Base-by-base conservation (phyloP, 441 rosid species). In the Breynia disticha region DNA sequence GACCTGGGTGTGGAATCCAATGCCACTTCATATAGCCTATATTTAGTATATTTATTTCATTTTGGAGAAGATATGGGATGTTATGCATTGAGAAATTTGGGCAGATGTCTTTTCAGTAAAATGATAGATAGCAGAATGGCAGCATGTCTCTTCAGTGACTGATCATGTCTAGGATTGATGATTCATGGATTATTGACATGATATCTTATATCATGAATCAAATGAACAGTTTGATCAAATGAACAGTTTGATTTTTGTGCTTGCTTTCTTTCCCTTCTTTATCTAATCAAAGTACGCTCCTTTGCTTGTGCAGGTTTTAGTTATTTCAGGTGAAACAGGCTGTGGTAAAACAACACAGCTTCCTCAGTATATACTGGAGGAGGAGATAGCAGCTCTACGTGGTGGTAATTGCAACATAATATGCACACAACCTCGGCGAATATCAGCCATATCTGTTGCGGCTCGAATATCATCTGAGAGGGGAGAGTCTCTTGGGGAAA, bases 271-370 rank as follows among this genome's bases (percentile, higher is more conserved):
- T 28, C 35, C 35, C 50, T 41, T 14, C 18, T 16, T 39, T 20
- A 17, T 24, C 17, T 54, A 48, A 59, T 63, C 43, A 48, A 37
- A n/a, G 45, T 52, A 48, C 43, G 56, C 9, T 60, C 15, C 56
- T 55, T 55, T 45, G 52, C 35, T 16, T 62, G 49, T 61, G n/a
- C 67, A 90, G 98, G 93, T 87, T 48, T 54, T 87, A 62, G 96
- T 90, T 28, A 82, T 85, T 63, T 90, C 96, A 50, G 97, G 97
- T 59, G 96, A 85, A 77, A 90, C 98, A 1, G 98, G 98, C 24
- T 90, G 98, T 82, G 96, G 98, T 66, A 90, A 90, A 75, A 87
- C 98, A 52, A 87, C 96, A 52, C 98, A 90, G 65, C 93, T 90
- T 61, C 95, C 98, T 67, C 95, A 87, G 20, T 90, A 79, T 76